Base-by-base conservation (phyloP, 495 filamentous ascomycete species). In the Amniculicola lignicola region DNA sequence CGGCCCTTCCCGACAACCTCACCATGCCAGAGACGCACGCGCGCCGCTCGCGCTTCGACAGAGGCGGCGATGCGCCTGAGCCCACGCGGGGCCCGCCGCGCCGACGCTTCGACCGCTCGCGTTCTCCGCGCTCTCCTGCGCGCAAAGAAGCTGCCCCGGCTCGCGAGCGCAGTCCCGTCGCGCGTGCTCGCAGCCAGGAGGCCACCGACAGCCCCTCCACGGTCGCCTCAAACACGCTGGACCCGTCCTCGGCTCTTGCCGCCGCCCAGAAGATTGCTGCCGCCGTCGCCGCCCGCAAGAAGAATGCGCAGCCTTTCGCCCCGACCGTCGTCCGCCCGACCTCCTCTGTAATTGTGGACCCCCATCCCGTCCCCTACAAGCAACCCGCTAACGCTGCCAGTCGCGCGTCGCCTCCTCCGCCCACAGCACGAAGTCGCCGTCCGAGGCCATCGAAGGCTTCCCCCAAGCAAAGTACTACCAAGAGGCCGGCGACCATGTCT, bases 401-500 rank as follows among this genome's bases (percentile, higher is more conserved):
- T n/a, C n/a, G n/a, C n/a, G n/a, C n/a, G n/a, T n/a, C n/a, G n/a
- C n/a, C 28, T 38, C 54, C 77, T 59, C 76, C 82, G 11, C 70
- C 67, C 14, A 68, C 70, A 9, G 67, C 75, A 35, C n/a, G n/a
- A 71, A 74, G 18, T 75, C 77, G 0, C 74, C 80, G 6, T 6
- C 10, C 37, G 37, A 67, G 45, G 37, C 67, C 7, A 73, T 75
- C 49, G 77, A 79, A 84, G 40, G 79, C 90, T 68, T 89, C 89
- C 61, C 81, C 85, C 58, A 90, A 96, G n/a, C n/a, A n/a, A n/a
- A n/a, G 58, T 83, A 93, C 72, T 96, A 96, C 68, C 87, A 93
- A 62, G 85, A 89, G 19, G 93, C 96, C 67, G 93, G 93, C 54
- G 93, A 98, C 68, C 96, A 88, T 65, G 96, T 98, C 74, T 89